These are phyloP conservation scores for Achlya hypogyna DNA, from an alignment of 352 stramenopile genomes.

Conservation along the genomic window DNA sequence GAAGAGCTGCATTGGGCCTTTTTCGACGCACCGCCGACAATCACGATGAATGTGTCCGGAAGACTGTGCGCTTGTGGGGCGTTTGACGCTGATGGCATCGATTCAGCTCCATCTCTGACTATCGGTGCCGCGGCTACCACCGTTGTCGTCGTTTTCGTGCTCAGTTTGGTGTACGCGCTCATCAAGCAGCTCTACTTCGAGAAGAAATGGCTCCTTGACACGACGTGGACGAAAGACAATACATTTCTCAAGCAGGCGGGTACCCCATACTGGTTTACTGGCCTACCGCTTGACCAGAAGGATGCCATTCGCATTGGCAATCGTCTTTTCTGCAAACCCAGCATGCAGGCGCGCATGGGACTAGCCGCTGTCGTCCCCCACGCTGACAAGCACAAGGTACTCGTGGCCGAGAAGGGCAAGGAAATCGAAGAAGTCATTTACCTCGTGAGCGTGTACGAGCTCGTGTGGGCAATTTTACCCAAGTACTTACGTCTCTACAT, in stretches of 20 bases:
- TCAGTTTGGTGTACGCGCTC: too few species aligned
- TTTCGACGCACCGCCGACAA: background rate
- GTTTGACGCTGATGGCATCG: background rate
- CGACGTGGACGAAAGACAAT: background rate
- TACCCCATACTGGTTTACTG: conserved; percentile 5
- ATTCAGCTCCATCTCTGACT: too few species aligned
- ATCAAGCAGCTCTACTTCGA: too few species aligned
- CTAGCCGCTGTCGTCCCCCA: background rate
- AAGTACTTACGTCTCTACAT: background rate
- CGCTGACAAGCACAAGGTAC: background rate
- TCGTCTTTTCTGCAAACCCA: conserved; percentile 13
- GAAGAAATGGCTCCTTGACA: background rate
- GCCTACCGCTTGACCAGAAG: background rate
- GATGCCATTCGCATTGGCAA: conserved; percentile 16
- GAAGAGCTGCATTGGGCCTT: background rate
- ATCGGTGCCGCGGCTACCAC: too few species aligned
- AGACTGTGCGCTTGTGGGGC: background rate
- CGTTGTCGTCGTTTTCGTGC: too few species aligned
- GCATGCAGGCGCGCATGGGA: conserved; percentile 13
- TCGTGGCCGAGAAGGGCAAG: background rate
- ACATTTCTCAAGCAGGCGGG: background rate
- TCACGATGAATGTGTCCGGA: background rate
- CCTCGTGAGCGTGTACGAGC: background rate
- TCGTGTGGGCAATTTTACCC: background rate
- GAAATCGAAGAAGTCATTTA: background rate